phyloP scores from a whole-genome alignment of 306 rosid genomes.

The Vicia villosa region DNA sequence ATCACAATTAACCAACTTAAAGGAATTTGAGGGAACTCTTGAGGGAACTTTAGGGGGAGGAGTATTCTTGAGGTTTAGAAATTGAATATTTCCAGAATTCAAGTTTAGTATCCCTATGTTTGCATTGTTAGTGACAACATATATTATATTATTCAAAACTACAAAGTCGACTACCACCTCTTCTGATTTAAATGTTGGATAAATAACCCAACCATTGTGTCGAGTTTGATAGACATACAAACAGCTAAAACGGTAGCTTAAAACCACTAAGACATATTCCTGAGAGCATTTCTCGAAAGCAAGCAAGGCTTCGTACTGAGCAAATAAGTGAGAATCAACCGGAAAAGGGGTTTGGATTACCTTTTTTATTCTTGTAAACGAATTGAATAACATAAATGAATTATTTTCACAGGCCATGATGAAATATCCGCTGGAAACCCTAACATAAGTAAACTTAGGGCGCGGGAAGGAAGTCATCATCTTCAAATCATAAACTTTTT shows the following conservation, averaged over 20 bases:
- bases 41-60: too few relatives aligned
- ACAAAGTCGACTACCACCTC: neutral
- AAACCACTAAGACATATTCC: neutral
- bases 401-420: neutral
- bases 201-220: neutral
- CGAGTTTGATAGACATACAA: neutral
- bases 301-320: neutral
- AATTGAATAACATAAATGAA: neutral
- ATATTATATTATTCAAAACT: neutral
- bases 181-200: neutral
- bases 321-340: too few relatives aligned
- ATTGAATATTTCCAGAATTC: too few relatives aligned
- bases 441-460: too few relatives aligned
- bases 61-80: too few relatives aligned
- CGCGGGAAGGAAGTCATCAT: too few relatives aligned
- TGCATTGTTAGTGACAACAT: neutral
- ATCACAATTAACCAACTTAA: too few relatives aligned
- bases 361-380: too few relatives aligned
- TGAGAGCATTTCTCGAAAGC: neutral
- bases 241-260: neutral
- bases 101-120: too few relatives aligned
- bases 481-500: neutral
- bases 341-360: too few relatives aligned
- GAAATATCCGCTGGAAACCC: neutral
- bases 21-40: too few relatives aligned